These are phyloP conservation scores for Spathaspora passalidarum DNA, from an alignment of 805 yeast species.

Conservation along the genomic window DNA sequence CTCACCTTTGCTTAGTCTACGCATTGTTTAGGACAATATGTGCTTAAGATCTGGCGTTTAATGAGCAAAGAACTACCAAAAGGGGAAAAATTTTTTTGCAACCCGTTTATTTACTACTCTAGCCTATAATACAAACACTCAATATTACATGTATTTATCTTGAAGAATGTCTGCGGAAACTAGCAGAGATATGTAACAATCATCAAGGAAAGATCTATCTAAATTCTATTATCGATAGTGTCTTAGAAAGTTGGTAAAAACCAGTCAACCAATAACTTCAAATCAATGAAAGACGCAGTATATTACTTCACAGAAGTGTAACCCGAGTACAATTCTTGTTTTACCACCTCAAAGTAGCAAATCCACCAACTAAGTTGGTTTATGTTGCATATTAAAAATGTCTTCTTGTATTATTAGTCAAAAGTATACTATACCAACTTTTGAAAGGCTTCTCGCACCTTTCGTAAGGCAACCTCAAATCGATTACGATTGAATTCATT, in stretches of 20 bases:
- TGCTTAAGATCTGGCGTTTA: background rate
- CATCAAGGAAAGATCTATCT: no score
- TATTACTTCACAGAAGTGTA: no score
- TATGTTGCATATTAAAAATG: no score
- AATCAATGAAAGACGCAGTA: no score
- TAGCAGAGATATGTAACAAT: no score
- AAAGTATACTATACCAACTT: slow-evolving; percentile 1
- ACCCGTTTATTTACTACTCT: background rate
- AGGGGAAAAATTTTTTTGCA: background rate
- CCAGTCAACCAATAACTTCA: no score
- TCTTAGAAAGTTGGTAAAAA: no score
- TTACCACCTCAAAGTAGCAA: no score
- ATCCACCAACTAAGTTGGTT: no score
- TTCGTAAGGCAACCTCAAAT: slow-evolving; percentile 23
- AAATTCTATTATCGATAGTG: no score
- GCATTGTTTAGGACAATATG: background rate
- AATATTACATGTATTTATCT: background rate
- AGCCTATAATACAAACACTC: background rate
- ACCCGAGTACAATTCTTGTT: no score
- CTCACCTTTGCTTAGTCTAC: background rate
- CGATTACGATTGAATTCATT: slow-evolving; percentile 24
- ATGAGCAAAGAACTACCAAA: background rate
- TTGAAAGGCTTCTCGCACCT: slow-evolving; percentile 7
- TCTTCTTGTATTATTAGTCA: background rate
- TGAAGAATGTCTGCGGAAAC: no score